Conservation (phyloP, 768 basidiomycete genomes). For the Panaeolus papilionaceus region DNA sequence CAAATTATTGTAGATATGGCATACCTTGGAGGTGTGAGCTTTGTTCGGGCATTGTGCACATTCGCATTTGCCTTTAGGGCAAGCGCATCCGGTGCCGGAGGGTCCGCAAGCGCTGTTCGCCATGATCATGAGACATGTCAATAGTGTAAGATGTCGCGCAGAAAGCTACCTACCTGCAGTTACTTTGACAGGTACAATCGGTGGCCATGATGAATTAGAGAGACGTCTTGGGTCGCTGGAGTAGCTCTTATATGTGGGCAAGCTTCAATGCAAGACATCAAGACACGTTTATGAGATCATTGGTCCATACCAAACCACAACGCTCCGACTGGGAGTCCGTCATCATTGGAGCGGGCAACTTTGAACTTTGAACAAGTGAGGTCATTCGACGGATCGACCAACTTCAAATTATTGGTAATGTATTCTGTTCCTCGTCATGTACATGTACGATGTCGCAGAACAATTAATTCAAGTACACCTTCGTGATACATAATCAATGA, state of each 20-base stretch:
- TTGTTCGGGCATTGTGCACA: constrained; percentile 19
- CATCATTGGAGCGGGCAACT: neutral
- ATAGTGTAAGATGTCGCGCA: neutral
- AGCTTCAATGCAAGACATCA: neutral
- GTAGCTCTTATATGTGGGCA: too few species aligned
- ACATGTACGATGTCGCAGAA: too few species aligned
- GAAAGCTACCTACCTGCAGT: neutral
- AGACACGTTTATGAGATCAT: neutral
- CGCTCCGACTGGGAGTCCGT: neutral
- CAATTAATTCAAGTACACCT: too few species aligned
- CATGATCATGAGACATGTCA: neutral
- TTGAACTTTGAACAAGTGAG: too few species aligned
- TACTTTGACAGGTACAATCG: constrained; percentile 9
- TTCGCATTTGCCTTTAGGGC: constrained; percentile 17
- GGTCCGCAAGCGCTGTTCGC: constrained; percentile 5
- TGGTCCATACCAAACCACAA: neutral
- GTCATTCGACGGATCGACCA: too few species aligned
- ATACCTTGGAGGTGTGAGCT: constrained; percentile 13
- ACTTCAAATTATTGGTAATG: too few species aligned
- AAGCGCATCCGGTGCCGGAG: constrained; percentile 14
- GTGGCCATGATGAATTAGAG: neutral
- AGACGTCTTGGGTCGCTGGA: neutral
- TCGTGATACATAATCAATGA: too few species aligned
- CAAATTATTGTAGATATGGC: neutral
- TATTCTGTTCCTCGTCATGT: too few species aligned